A percentile compares a stretch with the other conserved stretches of the same genome.
phyloP scores from a whole-genome alignment of 2,329 filamentous ascomycete species.

The Claviceps maximensis region DNA sequence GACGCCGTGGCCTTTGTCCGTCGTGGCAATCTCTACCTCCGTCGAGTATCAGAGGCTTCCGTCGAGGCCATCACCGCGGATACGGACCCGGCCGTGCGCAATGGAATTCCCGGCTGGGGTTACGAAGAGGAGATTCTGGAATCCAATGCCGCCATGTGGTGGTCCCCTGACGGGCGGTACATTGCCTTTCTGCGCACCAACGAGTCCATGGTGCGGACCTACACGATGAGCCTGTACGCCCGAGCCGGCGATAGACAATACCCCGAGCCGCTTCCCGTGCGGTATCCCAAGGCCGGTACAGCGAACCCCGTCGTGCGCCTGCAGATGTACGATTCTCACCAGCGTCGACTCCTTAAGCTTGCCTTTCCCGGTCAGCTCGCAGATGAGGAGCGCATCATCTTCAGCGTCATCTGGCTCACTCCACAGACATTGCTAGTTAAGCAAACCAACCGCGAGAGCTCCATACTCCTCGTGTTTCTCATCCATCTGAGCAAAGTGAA shows the following conservation, averaged over 20 bases:
- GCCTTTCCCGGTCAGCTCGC: conserved; percentile 41
- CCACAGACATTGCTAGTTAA: conserved; percentile 28
- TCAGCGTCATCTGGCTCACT: conserved; percentile 56
- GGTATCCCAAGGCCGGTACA: conserved; percentile 57
- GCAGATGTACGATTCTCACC: conserved; percentile 40
- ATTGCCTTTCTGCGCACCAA: conserved; percentile 84
- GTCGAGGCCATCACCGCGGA: no score
- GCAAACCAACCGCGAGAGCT: no score
- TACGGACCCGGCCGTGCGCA: no score
- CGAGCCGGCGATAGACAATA: conserved; percentile 50
- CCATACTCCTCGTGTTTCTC: conserved; percentile 27
- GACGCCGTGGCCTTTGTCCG: no score
- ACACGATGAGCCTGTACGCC: conserved; percentile 48
- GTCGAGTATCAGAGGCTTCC: no score
- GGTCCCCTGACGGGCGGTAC: conserved; percentile 76
- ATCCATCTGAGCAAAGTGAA: conserved; percentile 50
- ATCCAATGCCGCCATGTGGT: conserved; percentile 75
- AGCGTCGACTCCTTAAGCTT: conserved; percentile 23
- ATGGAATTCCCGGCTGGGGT: conserved; percentile 54
- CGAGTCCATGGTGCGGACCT: conserved; percentile 55
- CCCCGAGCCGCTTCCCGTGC: conserved; percentile 46
- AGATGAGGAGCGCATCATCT: conserved; percentile 48
- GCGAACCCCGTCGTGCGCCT: conserved; percentile 53
- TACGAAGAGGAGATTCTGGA: conserved; percentile 57
- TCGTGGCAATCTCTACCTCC: no score